Conservation (phyloP, 257 asterid genomes). For the Plectranthus barbatus region DNA sequence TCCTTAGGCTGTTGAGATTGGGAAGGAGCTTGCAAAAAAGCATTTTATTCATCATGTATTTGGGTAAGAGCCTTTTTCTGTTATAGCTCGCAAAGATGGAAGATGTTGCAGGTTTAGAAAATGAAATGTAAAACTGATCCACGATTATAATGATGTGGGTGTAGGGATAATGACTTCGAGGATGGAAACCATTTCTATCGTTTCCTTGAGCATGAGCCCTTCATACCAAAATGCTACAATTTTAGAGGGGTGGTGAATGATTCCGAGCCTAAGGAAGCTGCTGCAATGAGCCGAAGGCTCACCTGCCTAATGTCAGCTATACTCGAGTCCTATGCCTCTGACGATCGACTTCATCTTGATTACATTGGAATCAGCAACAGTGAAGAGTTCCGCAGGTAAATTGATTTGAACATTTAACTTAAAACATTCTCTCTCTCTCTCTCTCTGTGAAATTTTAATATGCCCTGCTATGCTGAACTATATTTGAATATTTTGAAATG, state of each 20-base stretch:
- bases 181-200: conserved; percentile 82
- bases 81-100: neutral
- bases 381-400: conserved; percentile 96
- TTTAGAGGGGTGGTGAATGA: conserved; percentile 67
- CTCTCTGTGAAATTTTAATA: neutral
- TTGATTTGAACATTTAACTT: neutral
- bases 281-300: conserved; percentile 47
- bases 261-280: conserved; percentile 49
- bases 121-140: neutral
- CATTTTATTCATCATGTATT: conserved; percentile 83
- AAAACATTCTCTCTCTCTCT: neutral
- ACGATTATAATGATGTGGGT: neutral
- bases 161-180: conserved; percentile 80
- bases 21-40: conserved; percentile 64
- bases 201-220: conserved; percentile 85
- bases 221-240: conserved; percentile 73
- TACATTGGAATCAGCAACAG: conserved; percentile 75
- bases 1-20: conserved; percentile 67
- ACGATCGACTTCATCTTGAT: conserved; percentile 56
- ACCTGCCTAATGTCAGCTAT: conserved; percentile 71
- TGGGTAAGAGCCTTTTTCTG: conserved; percentile 48
- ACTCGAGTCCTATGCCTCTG: conserved; percentile 73
- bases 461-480: neutral
- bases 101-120: neutral
- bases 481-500: neutral